These are phyloP conservation scores for Urostyla sp. DNA, from an alignment of 73 alveolate genomes.

Conservation along the genomic window DNA sequence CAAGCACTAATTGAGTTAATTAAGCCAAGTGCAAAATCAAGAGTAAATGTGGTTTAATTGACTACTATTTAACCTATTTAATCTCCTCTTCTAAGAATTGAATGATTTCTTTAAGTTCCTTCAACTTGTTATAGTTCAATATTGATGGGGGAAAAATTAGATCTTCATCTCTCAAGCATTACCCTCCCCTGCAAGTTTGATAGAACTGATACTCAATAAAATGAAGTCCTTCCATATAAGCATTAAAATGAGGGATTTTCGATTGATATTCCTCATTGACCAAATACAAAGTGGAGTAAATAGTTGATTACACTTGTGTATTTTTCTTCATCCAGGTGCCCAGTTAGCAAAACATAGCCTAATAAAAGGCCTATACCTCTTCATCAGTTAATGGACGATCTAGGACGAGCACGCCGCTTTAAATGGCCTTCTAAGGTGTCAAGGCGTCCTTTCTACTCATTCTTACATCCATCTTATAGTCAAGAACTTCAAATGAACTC, in stretches of 20 bases:
- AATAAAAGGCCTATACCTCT: conserved; percentile 41
- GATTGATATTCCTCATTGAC: conserved; percentile 21
- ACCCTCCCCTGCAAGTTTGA: conserved; percentile 37
- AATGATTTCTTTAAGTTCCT: conserved; percentile 6
- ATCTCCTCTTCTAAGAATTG: background rate
- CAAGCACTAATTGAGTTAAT: no score
- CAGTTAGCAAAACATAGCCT: conserved; percentile 31
- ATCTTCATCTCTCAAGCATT: conserved; percentile 67
- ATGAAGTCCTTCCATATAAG: conserved; percentile 40
- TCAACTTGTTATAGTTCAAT: background rate
- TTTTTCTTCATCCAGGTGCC: conserved; percentile 53
- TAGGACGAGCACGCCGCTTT: conserved; percentile 35
- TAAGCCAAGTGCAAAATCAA: no score
- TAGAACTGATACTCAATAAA: conserved; percentile 25
- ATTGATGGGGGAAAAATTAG: conserved; percentile 57
- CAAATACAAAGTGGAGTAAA: conserved; percentile 47
- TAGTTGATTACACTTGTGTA: conserved; percentile 29
- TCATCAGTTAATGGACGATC: conserved; percentile 7
- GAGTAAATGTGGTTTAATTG: no score
- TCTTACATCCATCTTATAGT: conserved; percentile 70
- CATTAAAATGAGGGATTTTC: conserved; percentile 14
- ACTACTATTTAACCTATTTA: no score
- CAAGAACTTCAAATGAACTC: conserved; percentile 74
- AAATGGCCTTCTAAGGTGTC: conserved; percentile 40
- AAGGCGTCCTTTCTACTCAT: conserved; percentile 28